Percentiles rank a stretch among this genome's conserved stretches.
phyloP scores from a whole-genome alignment of 164 flowering plant genomes.

The Akebia trifoliata region DNA sequence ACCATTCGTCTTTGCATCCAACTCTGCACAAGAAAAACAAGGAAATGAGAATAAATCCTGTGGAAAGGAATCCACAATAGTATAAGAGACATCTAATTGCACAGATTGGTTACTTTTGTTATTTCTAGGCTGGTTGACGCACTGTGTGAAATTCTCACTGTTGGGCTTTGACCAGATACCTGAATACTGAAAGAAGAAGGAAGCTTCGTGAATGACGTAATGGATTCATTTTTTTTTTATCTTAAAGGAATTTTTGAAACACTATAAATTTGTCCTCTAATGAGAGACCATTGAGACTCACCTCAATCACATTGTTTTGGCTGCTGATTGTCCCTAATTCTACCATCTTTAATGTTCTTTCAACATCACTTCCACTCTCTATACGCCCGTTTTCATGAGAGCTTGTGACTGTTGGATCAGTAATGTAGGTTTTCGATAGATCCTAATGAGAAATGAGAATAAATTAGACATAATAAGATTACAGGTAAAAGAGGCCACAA shows the following conservation, averaged over 20 bases:
- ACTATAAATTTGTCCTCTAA: neutral
- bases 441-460: constrained; percentile 33
- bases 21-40: constrained; percentile 40
- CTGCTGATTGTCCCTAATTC: constrained; percentile 31
- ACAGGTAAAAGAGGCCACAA: neutral
- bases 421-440: constrained; percentile 22
- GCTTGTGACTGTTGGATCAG: constrained; percentile 26
- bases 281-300: constrained; percentile 25
- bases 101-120: constrained; percentile 50
- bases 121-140: constrained; percentile 50
- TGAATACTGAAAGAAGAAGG: constrained; percentile 43
- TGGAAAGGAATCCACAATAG: neutral
- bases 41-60: neutral
- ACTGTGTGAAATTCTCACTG: constrained; percentile 74
- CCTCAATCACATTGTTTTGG: constrained; percentile 36
- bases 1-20: constrained; percentile 68
- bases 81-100: neutral
- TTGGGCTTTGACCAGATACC: constrained; percentile 78
- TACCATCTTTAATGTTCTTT: constrained; percentile 50
- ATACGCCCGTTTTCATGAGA: constrained; percentile 29
- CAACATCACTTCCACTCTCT: constrained; percentile 45
- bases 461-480: neutral
- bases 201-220: constrained; percentile 8
- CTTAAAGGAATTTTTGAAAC: neutral
- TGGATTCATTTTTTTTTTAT: neutral